Evolutionary conservation across 306 rosid genomes (phyloP).

Genomic region (Vigna reflexopilosa): DNA sequence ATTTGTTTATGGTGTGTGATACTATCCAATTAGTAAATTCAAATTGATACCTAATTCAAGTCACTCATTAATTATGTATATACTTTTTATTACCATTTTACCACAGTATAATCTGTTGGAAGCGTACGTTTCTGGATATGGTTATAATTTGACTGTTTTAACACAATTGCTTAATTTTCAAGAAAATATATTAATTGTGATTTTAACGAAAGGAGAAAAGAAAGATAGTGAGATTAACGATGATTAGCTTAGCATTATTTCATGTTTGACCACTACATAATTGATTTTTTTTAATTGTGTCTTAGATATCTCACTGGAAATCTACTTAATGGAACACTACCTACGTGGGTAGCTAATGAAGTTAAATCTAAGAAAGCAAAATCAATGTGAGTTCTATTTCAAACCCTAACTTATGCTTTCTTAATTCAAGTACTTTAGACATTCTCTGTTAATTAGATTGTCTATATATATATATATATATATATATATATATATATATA

Average conservation of each 20-base stretch:
- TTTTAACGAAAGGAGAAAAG: not conserved
- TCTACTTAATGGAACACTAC: conserved; percentile 51
- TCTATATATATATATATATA: too few species aligned
- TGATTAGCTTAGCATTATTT: conserved; percentile 4
- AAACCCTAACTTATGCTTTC: conserved; percentile 2
- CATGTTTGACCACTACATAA: not conserved
- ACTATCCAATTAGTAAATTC: not conserved
- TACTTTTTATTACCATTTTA: too few species aligned
- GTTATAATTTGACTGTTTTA: too few species aligned
- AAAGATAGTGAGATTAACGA: not conserved
- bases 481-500: too few species aligned
- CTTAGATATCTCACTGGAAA: conserved; percentile 68
- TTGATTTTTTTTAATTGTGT: not conserved
- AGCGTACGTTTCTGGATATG: too few species aligned
- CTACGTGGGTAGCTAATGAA: conserved; percentile 22
- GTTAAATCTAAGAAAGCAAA: not conserved
- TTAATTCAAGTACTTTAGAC: not conserved
- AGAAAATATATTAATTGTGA: too few species aligned
- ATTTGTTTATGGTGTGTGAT: too few species aligned
- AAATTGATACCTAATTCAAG: not conserved
- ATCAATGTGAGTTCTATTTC: conserved; percentile 50
- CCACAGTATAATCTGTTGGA: too few species aligned
- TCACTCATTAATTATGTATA: not conserved
- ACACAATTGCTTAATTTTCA: too few species aligned
- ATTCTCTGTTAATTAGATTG: too few species aligned